Evolutionary conservation across 1,284 basidiomycete genomes (phyloP).

Genomic region (Sporisorium exsertum): DNA sequence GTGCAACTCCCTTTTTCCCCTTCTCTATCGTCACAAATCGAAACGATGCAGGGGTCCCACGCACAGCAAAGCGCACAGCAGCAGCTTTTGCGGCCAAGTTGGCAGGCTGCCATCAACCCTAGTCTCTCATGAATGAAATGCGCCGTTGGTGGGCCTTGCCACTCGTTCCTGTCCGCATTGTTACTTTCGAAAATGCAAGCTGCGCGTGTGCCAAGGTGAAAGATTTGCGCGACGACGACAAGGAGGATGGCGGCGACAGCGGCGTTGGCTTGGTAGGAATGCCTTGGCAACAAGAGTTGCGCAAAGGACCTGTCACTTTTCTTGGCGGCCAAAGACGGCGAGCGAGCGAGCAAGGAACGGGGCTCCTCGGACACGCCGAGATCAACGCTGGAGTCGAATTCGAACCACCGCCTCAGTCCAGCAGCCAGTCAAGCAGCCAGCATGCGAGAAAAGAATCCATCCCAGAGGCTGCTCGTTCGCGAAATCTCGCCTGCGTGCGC

Average conservation of each 20-base stretch:
- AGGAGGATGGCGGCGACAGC: neutral
- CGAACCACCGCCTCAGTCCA: neutral
- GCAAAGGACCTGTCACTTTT: constrained; percentile 9
- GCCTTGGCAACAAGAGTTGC: neutral
- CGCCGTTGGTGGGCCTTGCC: neutral
- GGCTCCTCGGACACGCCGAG: constrained; percentile 1
- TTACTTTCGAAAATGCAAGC: neutral
- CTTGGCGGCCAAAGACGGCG: neutral
- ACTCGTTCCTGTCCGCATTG: neutral
- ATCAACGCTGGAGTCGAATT: neutral
- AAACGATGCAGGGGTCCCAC: neutral
- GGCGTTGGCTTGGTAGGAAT: neutral
- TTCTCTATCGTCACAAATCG: neutral
- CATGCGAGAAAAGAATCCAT: neutral
- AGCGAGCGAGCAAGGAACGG: neutral
- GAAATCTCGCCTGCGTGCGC: too few relatives aligned
- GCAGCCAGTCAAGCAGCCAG: too few relatives aligned
- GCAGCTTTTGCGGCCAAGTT: neutral
- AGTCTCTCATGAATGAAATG: too few relatives aligned
- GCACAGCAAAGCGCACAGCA: neutral
- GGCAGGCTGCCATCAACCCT: neutral
- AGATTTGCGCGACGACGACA: neutral
- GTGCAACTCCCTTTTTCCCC: neutral
- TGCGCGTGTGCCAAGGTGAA: neutral
- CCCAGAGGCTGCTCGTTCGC: neutral